These are phyloP conservation scores for Huntiella abstrusa DNA, from an alignment of 2,329 filamentous ascomycete genomes.

Conservation along the genomic window DNA sequence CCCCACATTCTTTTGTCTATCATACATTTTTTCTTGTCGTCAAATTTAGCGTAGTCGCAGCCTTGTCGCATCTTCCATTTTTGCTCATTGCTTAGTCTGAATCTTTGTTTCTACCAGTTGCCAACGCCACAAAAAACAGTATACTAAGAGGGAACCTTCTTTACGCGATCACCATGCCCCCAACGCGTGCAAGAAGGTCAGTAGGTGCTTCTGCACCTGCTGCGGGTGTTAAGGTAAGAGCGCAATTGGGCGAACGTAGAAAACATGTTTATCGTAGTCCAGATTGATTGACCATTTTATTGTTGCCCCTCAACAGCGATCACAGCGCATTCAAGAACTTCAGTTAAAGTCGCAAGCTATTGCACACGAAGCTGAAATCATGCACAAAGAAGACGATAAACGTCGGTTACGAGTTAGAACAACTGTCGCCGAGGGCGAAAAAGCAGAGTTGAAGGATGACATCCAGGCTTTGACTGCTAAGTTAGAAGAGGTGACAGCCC, in stretches of 20 bases:
- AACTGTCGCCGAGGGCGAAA: conserved; percentile 57
- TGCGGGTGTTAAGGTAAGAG: conserved; percentile 8
- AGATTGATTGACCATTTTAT: background rate
- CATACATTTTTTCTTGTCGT: background rate
- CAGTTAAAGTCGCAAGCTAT: conserved; percentile 44
- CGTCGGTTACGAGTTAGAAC: conserved; percentile 51
- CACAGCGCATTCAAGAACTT: conserved; percentile 10
- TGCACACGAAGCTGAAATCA: conserved; percentile 48
- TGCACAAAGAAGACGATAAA: conserved; percentile 56
- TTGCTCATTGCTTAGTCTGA: too few species aligned
- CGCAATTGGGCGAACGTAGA: background rate
- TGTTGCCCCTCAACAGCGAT: conserved; percentile 2
- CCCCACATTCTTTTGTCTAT: background rate
- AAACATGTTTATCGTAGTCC: background rate
- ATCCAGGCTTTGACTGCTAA: conserved; percentile 29
- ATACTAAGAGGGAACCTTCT: too few species aligned
- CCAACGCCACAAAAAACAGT: background rate
- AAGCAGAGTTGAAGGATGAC: conserved; percentile 44
- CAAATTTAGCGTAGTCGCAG: background rate
- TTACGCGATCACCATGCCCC: conserved; percentile 8
- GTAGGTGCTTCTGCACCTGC: conserved; percentile 1
- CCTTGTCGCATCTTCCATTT: background rate
- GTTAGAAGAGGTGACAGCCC: conserved; percentile 21
- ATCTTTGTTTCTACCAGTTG: background rate
- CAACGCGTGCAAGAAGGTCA: conserved; percentile 10